Evolutionary conservation across 2,329 filamentous ascomycete genomes (phyloP), one percentile per base, ranked within the genome.

Genomic region (Monosporascus sp.): DNA sequence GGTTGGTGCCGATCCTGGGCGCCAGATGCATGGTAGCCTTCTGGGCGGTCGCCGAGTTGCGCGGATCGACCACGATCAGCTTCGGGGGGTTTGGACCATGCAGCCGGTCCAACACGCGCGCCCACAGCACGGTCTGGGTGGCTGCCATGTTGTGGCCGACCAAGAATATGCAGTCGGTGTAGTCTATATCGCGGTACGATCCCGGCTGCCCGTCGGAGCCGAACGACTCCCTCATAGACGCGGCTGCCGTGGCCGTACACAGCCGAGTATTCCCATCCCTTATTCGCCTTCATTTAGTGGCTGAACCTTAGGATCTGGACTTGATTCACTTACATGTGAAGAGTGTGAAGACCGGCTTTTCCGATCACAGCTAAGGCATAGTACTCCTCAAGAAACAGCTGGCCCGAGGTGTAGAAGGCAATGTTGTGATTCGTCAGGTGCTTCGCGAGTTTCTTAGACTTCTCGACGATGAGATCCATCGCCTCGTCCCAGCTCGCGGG

Each of bases 241-340:
- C 64, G 9, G 70, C 69, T 3, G 70, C 69, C 6, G 70, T 71
- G 22, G 69, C 69, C 2, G 69, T 72, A 52, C 69, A 73, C 1
- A 73, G 61, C 2, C 70, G 63, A 5, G 70, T 73, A 53, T 73
- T 72, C 3, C 70, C 70, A 48, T 72, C 69, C 68, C 69, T 71
- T 18, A 18, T 15, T 20, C n/a, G 36, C 49, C 24, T 27, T 9
- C 14, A 35, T 14, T 35, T 11, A 35, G 31, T 11, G 5, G 31
- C 31, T 35, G 31, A 14, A 14, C 31, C 9, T 35, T 35, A 35
- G 31, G 11, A 14, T 35, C 31, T 14, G 31, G 31, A 14, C 9
- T 35, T 35, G 31, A 11, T 4, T 6, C 22, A 51, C 65, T 27
- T 57, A 70, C 69, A 71, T 70, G 51, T 72, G 68, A 22, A 72